phyloP scores from a whole-genome alignment of 164 flowering plant species.

The Vitis labrusca region DNA sequence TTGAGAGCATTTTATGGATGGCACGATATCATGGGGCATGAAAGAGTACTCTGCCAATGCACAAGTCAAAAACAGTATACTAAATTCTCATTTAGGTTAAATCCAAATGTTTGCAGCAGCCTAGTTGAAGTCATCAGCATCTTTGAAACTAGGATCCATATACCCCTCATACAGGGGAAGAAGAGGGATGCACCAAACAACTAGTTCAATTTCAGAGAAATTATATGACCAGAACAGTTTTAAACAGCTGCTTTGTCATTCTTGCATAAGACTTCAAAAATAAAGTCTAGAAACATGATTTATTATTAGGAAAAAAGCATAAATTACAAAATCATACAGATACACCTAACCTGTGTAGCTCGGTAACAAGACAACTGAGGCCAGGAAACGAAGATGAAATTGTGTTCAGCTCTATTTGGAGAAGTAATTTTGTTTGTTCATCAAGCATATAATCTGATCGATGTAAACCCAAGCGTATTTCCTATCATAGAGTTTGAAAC shows the following conservation, averaged over 20 bases:
- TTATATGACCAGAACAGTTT: neutral
- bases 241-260: neutral
- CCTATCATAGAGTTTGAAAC: constrained; percentile 40
- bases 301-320: neutral
- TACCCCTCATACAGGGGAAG: too few relatives aligned
- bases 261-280: neutral
- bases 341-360: constrained; percentile 81
- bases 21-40: too few relatives aligned
- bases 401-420: constrained; percentile 95
- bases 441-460: constrained; percentile 99
- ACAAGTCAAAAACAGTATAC: too few relatives aligned
- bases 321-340: neutral
- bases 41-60: too few relatives aligned
- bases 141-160: too few relatives aligned
- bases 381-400: constrained; percentile 94
- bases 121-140: too few relatives aligned
- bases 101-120: too few relatives aligned
- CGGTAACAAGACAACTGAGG: constrained; percentile 70
- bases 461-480: constrained; percentile 91
- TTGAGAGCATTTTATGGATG: too few relatives aligned
- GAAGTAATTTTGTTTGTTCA: constrained; percentile 84
- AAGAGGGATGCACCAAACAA: too few relatives aligned
- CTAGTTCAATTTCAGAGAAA: too few relatives aligned
- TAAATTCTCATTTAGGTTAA: too few relatives aligned
- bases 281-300: neutral